These are phyloP conservation scores for Ceriops decandra DNA, from an alignment of 345 rosid genomes.

Conservation along the genomic window DNA sequence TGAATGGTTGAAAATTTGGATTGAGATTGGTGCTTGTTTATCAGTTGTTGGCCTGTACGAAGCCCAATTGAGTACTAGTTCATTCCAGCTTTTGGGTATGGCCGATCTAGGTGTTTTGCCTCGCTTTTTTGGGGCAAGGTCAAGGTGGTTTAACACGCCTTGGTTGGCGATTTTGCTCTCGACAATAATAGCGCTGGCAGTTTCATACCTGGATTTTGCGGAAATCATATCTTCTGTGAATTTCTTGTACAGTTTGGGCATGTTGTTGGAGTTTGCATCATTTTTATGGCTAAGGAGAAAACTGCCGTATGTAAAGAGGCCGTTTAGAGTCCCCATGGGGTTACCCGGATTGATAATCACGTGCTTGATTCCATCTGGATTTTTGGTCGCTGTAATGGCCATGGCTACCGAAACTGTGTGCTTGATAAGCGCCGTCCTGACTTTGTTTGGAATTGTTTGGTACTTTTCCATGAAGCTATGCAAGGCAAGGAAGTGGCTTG, in stretches of 20 bases:
- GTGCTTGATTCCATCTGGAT: conserved; percentile 44
- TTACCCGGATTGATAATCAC: conserved; percentile 28
- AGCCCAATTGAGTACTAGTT: conserved; percentile 23
- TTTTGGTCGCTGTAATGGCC: conserved; percentile 31
- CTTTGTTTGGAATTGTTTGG: conserved; percentile 29
- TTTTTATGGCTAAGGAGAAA: conserved; percentile 44
- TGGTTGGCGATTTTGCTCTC: conserved; percentile 42
- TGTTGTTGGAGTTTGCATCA: conserved; percentile 46
- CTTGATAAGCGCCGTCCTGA: conserved; percentile 26
- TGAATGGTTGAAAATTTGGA: conserved; percentile 27
- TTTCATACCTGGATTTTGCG: conserved; percentile 30
- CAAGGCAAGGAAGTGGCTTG: conserved; percentile 33
- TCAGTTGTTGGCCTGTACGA: conserved; percentile 25
- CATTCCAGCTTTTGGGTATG: conserved; percentile 27
- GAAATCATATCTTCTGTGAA: conserved; percentile 41
- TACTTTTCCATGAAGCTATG: conserved; percentile 29
- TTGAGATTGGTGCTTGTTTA: conserved; percentile 23
- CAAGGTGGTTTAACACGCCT: conserved; percentile 40
- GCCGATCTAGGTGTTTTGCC: conserved; percentile 28
- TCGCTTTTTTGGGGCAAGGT: conserved; percentile 15
- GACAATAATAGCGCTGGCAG: conserved; percentile 21
- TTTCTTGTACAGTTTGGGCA: conserved; percentile 45
- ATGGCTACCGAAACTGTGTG: conserved; percentile 30
- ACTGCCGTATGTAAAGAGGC: conserved; percentile 31
- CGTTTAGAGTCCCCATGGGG: conserved; percentile 38